Conservation (phyloP, 495 filamentous ascomycete species). For the Cladorrhinum samala region DNA sequence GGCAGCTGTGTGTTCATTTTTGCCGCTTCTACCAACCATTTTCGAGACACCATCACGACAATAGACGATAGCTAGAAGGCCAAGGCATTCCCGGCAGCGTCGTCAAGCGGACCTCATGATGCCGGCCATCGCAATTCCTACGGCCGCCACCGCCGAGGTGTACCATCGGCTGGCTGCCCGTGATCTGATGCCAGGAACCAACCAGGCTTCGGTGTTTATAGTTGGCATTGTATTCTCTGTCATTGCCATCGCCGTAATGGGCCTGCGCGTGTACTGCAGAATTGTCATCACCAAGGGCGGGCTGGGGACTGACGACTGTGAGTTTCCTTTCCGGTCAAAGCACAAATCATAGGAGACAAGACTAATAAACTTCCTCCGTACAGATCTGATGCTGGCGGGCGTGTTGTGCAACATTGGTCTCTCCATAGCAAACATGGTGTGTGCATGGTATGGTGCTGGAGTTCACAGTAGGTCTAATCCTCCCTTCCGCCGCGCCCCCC, state of each 20-base stretch:
- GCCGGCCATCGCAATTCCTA: not conserved
- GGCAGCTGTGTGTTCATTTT: too few relatives aligned
- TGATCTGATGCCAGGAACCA: not conserved
- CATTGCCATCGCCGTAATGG: constrained; percentile 1
- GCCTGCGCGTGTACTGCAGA: not conserved
- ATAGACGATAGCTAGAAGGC: not conserved
- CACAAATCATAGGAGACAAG: not conserved
- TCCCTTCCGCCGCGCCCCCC: too few relatives aligned
- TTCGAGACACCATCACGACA: not conserved
- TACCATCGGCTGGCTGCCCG: not conserved
- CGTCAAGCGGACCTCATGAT: not conserved
- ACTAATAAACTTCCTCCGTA: not conserved
- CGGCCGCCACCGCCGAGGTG: not conserved
- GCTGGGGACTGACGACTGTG: not conserved
- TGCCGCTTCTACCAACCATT: too few relatives aligned
- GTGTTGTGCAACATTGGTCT: not conserved
- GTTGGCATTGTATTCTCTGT: constrained; percentile 3
- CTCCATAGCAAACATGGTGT: constrained; percentile 4
- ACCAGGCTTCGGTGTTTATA: constrained; percentile 1
- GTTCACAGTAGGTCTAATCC: not conserved
- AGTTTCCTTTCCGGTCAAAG: not conserved
- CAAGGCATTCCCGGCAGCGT: not conserved
- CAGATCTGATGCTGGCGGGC: constrained; percentile 1
- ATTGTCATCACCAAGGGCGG: not conserved
- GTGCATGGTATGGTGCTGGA: constrained; percentile 4